Evolutionary conservation across 2,329 filamentous ascomycete species (phyloP).

Genomic region (Sclerotinia nivalis): DNA sequence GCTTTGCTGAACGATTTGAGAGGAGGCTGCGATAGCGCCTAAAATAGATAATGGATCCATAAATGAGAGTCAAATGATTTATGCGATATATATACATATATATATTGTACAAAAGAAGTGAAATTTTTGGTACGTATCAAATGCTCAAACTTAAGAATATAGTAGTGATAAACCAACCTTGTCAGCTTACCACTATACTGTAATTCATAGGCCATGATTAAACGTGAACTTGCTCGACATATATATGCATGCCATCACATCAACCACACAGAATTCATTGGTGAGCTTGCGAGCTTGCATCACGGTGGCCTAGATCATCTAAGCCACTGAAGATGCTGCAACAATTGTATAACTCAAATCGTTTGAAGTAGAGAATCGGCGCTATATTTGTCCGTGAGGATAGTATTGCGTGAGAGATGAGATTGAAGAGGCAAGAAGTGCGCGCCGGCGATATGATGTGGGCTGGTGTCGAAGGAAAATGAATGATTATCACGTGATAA

Average conservation of each 20-base stretch:
- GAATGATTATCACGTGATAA: not conserved
- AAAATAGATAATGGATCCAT: constrained; percentile 23
- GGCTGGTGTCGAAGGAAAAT: not conserved
- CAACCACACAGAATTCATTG: not conserved
- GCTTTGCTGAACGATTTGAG: constrained; percentile 19
- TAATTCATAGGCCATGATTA: not conserved
- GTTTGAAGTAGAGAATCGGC: not conserved
- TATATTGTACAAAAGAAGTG: not conserved
- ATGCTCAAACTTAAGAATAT: not conserved
- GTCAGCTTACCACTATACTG: not conserved
- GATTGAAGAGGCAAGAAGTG: not conserved
- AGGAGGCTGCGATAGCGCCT: constrained; percentile 21
- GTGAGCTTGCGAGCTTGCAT: not conserved
- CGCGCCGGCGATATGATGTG: not conserved
- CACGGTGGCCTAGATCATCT: not conserved
- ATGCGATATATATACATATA: too few relatives aligned
- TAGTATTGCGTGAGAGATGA: too few relatives aligned
- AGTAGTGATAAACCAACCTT: not conserved
- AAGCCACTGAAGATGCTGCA: not conserved
- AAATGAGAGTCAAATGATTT: not conserved
- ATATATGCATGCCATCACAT: not conserved
- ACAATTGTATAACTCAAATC: not conserved
- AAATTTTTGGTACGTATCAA: not conserved
- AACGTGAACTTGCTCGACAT: not conserved
- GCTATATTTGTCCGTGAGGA: not conserved